Percentiles rank a stretch among this genome's conserved stretches.
Conservation (phyloP, 495 filamentous ascomycete genomes). For the Jackrogersella multiformis region DNA sequence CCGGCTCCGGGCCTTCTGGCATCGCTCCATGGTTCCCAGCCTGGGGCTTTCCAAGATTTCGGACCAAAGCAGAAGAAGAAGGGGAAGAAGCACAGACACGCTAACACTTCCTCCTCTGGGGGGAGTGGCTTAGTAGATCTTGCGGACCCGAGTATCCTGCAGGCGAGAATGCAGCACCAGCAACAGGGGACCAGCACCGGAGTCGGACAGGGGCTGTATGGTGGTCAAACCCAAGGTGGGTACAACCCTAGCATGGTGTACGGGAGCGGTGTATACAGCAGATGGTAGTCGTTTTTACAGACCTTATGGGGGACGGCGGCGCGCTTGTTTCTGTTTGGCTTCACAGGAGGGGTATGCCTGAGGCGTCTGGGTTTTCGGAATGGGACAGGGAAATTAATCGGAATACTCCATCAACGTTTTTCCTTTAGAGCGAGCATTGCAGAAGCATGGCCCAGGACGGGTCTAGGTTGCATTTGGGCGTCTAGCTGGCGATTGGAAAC, state of each 20-base stretch:
- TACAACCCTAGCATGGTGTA: slow-evolving; percentile 92
- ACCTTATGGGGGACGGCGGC: slow-evolving; percentile 22
- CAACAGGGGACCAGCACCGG: slow-evolving; percentile 72
- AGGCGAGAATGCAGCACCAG: slow-evolving; percentile 93
- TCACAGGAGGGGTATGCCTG: slow-evolving; percentile 45
- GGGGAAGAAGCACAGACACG: slow-evolving; percentile 99
- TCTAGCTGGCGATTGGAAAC: slow-evolving; percentile 49
- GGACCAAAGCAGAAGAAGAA: slow-evolving; percentile 98
- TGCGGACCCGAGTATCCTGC: slow-evolving; percentile 99
- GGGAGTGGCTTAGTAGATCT: slow-evolving; percentile 98
- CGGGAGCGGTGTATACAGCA: slow-evolving; percentile 71
- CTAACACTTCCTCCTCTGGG: slow-evolving; percentile 99
- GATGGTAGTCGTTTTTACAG: slow-evolving; percentile 67
- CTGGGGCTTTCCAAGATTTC: slow-evolving; percentile 84
- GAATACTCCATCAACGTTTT: slow-evolving; percentile 45
- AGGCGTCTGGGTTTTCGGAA: slow-evolving; percentile 50
- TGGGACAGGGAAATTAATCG: slow-evolving; percentile 48
- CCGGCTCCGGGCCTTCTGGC: slow-evolving; percentile 85
- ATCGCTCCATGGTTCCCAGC: slow-evolving; percentile 89
- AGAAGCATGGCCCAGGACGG: slow-evolving; percentile 53
- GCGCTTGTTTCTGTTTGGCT: slow-evolving; percentile 29
- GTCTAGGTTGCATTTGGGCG: slow-evolving; percentile 51
- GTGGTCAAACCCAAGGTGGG: slow-evolving; percentile 97
- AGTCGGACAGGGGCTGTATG: slow-evolving; percentile 87
- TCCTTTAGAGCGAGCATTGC: slow-evolving; percentile 50